phyloP scores from a whole-genome alignment of 2,329 filamentous ascomycete genomes.

The Emmonsia crescens region DNA sequence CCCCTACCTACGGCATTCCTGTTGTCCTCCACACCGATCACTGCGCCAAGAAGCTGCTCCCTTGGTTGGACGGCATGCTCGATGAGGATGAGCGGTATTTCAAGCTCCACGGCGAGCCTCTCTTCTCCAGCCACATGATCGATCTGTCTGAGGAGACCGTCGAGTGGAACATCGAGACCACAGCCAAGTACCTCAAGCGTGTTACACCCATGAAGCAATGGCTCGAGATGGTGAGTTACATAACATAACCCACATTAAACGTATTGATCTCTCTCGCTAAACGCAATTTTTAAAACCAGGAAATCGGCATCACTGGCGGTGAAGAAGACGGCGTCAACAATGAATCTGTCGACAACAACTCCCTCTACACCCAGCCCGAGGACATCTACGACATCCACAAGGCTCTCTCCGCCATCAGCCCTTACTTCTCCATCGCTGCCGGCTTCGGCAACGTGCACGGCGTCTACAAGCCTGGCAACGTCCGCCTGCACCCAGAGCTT shows the following conservation, averaged over 20 bases:
- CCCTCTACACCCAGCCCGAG: slow-evolving; percentile 94
- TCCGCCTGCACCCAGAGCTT: slow-evolving; percentile 91
- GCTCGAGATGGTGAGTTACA: slow-evolving; percentile 76
- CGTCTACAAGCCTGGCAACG: slow-evolving; percentile 97
- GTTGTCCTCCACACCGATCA: slow-evolving; percentile 96
- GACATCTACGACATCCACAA: slow-evolving; percentile 90
- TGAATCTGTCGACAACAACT: slow-evolving; percentile 92
- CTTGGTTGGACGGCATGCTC: slow-evolving; percentile 93
- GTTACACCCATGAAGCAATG: slow-evolving; percentile 96
- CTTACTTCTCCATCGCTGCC: slow-evolving; percentile 96
- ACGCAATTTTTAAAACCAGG: slow-evolving; percentile 30
- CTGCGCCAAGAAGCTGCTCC: slow-evolving; percentile 98
- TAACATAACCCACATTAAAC: background rate
- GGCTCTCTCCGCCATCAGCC: slow-evolving; percentile 71
- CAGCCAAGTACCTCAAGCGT: slow-evolving; percentile 85
- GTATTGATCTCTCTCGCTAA: background rate
- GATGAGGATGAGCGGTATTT: slow-evolving; percentile 91
- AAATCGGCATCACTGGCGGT: slow-evolving; percentile 90
- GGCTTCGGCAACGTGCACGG: slow-evolving; percentile 99
- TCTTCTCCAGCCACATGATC: slow-evolving; percentile 98
- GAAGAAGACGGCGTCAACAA: slow-evolving; percentile 99
- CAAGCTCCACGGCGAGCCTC: slow-evolving; percentile 82
- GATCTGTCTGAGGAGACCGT: slow-evolving; percentile 89
- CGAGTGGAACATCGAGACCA: slow-evolving; percentile 84
- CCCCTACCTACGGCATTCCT: slow-evolving; percentile 77